phyloP scores from a whole-genome alignment of 2,329 filamentous ascomycete species.

The Aspergillus costaricaensis region DNA sequence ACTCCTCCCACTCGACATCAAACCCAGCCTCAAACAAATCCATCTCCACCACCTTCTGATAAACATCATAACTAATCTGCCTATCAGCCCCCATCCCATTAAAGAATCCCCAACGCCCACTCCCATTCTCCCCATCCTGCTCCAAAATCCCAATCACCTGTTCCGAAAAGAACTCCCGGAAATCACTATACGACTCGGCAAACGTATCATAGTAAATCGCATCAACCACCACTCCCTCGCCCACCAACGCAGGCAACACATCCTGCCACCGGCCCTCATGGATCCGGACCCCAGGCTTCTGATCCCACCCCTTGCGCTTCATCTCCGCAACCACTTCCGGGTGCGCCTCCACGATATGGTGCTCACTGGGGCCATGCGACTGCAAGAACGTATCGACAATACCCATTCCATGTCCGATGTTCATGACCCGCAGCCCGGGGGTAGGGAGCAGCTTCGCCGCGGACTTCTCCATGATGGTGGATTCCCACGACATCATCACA shows the following conservation, averaged over 20 bases:
- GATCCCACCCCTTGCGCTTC: slow-evolving; percentile 67
- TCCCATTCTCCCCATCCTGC: slow-evolving; percentile 35
- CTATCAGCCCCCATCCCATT: slow-evolving; percentile 86
- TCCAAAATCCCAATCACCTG: slow-evolving; percentile 75
- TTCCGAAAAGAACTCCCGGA: slow-evolving; percentile 85
- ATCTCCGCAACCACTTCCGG: slow-evolving; percentile 72
- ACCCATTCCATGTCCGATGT: slow-evolving; percentile 89
- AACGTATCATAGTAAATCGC: slow-evolving; percentile 98
- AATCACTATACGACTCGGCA: slow-evolving; percentile 85
- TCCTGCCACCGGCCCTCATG: slow-evolving; percentile 81
- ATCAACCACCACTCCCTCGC: slow-evolving; percentile 71
- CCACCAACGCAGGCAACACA: slow-evolving; percentile 67
- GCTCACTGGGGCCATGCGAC: slow-evolving; percentile 64
- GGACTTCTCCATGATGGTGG: slow-evolving; percentile 77
- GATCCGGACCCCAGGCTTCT: slow-evolving; percentile 60
- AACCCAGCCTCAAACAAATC: slow-evolving; percentile 86
- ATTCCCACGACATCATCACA: slow-evolving; percentile 95
- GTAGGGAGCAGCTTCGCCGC: slow-evolving; percentile 67
- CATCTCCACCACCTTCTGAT: slow-evolving; percentile 87
- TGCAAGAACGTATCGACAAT: slow-evolving; percentile 80
- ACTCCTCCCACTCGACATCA: slow-evolving; percentile 82
- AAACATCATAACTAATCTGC: slow-evolving; percentile 93
- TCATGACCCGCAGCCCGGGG: slow-evolving; percentile 70
- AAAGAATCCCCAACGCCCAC: slow-evolving; percentile 62
- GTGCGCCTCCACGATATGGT: slow-evolving; percentile 88